Percentiles rank a stretch among this genome's conserved stretches.
These are phyloP conservation scores for Dichotomocladium elegans DNA, from an alignment of 371 early-diverging fungal genomes.

Conservation along the genomic window DNA sequence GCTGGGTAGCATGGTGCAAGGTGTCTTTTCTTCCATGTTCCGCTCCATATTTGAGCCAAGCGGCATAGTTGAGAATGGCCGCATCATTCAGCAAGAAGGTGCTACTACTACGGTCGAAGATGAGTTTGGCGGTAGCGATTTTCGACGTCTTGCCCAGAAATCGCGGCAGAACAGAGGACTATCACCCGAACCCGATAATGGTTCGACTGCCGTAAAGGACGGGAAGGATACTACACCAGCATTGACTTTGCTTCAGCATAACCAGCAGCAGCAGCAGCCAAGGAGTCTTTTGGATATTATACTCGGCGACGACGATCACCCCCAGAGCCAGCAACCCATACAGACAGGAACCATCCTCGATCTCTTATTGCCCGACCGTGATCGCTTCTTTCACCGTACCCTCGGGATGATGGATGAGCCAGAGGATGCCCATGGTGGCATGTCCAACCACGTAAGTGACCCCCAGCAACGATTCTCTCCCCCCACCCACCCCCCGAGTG, in stretches of 20 bases:
- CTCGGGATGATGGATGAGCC: background rate
- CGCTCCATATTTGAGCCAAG: conserved; percentile 17
- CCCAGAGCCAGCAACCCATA: background rate
- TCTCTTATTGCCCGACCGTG: background rate
- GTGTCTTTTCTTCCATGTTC: conserved; percentile 26
- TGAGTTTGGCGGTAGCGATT: conserved; percentile 34
- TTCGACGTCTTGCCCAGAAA: conserved; percentile 27
- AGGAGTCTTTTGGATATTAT: background rate
- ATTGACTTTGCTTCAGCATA: background rate
- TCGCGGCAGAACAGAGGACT: conserved; percentile 16
- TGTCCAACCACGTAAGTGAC: no score
- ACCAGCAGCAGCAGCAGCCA: background rate
- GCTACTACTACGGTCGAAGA: conserved; percentile 1
- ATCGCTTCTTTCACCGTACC: background rate
- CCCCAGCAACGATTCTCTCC: no score
- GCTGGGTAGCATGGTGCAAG: conserved; percentile 34
- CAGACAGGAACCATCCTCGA: background rate
- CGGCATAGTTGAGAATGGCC: background rate
- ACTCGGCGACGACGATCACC: background rate
- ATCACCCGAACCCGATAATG: background rate
- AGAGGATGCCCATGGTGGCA: no score
- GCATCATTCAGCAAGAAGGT: background rate
- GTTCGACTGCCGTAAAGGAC: background rate
- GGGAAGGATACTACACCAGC: background rate
- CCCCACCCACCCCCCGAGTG: no score